Percentiles rank a stretch among this genome's conserved stretches.
Conservation (phyloP, 495 filamentous ascomycete species). For the Neurospora discreta region DNA sequence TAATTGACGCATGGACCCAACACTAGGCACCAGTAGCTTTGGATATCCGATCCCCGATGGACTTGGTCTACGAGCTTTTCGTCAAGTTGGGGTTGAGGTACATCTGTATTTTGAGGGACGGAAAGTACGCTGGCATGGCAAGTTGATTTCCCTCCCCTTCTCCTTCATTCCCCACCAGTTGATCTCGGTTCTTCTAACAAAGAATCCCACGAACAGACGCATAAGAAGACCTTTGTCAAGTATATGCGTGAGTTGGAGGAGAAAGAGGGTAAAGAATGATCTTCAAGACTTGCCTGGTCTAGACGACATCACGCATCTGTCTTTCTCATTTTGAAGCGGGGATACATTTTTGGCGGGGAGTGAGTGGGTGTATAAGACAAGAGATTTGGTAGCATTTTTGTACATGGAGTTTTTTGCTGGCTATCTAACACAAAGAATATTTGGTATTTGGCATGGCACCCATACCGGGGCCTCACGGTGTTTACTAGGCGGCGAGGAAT, state of each 20-base stretch:
- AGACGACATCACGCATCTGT: background rate
- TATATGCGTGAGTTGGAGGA: conserved; percentile 76
- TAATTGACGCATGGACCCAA: background rate
- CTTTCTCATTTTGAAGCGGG: background rate
- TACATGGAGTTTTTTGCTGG: background rate
- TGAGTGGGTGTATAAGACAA: background rate
- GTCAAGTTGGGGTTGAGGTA: conserved; percentile 88
- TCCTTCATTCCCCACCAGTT: background rate
- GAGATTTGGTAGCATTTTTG: background rate
- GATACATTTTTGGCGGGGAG: background rate
- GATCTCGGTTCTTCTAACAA: conserved; percentile 11
- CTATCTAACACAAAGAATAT: background rate
- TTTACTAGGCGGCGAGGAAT: background rate
- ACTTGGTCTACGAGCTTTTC: conserved; percentile 94
- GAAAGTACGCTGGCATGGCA: conserved; percentile 80
- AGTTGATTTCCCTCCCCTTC: conserved; percentile 13
- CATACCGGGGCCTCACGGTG: background rate
- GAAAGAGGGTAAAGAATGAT: conserved; percentile 28
- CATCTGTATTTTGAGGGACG: conserved; percentile 77
- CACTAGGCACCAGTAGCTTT: conserved; percentile 66
- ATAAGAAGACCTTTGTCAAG: conserved; percentile 96
- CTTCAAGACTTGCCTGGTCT: background rate
- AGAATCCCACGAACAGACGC: conserved; percentile 36
- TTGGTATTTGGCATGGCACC: background rate
- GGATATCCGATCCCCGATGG: conserved; percentile 84